A percentile compares a stretch with the other conserved stretches of the same genome.
phyloP scores from a whole-genome alignment of 2,329 filamentous ascomycete species.

The Purpureocillium lavendulum region DNA sequence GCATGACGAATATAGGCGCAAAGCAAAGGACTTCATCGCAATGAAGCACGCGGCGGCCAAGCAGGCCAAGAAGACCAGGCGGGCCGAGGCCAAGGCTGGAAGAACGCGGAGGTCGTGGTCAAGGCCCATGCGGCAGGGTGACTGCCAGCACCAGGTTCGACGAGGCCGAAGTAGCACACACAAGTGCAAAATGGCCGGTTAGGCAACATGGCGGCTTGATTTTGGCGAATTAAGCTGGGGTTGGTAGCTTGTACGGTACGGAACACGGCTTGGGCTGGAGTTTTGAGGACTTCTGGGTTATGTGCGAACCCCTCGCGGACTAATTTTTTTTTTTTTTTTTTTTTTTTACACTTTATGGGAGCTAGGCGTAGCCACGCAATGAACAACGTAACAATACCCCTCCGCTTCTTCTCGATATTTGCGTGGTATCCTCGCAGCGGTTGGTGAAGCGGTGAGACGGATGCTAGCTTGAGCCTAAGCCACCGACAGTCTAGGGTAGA shows the following conservation, averaged over 20 bases:
- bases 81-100: slow-evolving; percentile 17
- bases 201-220: not conserved
- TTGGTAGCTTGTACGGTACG: not conserved
- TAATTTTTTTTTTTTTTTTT: too few relatives aligned
- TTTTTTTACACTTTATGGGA: too few relatives aligned
- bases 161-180: slow-evolving; percentile 1
- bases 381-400: too few relatives aligned
- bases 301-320: not conserved
- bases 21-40: slow-evolving; percentile 34
- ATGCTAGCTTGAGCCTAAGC: too few relatives aligned
- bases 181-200: slow-evolving; percentile 1
- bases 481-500: too few relatives aligned
- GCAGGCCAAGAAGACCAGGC: slow-evolving; percentile 15
- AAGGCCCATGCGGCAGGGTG: slow-evolving; percentile 15
- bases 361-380: too few relatives aligned
- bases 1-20: slow-evolving; percentile 35
- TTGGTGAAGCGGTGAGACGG: not conserved
- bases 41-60: slow-evolving; percentile 24
- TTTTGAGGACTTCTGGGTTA: slow-evolving; percentile 1
- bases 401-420: too few relatives aligned
- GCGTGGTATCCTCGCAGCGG: not conserved
- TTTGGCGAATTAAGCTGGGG: not conserved
- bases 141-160: slow-evolving; percentile 5
- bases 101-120: slow-evolving; percentile 9
- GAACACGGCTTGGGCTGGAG: slow-evolving; percentile 2